Evolutionary conservation across 108 stramenopile genomes (phyloP).

Genomic region (Nitzschia sp.): DNA sequence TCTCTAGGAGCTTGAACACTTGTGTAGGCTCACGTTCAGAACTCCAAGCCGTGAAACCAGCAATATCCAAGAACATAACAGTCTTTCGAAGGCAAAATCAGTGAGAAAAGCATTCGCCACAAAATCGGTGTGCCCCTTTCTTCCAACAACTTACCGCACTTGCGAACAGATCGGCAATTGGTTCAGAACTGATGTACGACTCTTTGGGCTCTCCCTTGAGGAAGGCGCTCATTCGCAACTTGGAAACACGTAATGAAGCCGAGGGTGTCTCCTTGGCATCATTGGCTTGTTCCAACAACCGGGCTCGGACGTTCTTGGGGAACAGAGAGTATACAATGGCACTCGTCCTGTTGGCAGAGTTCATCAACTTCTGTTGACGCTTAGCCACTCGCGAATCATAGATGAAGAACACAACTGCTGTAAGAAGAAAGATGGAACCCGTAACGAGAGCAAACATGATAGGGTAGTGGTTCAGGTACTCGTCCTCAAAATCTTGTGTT

Average conservation of each 20-base stretch:
- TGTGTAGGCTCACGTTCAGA: conserved; percentile 16
- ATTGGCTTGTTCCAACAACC: conserved; percentile 1
- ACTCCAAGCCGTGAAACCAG: conserved; percentile 22
- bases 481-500: conserved; percentile 40
- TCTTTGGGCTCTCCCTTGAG: background rate
- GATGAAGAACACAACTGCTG: background rate
- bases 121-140: background rate
- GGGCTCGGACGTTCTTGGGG: conserved; percentile 4
- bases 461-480: conserved; percentile 32
- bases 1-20: conserved; percentile 12
- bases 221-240: background rate
- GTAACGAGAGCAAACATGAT: conserved; percentile 6
- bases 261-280: background rate
- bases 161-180: conserved; percentile 52
- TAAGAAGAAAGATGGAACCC: background rate
- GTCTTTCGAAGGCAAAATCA: conserved; percentile 35
- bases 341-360: conserved; percentile 32
- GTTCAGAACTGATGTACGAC: conserved; percentile 11
- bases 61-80: conserved; percentile 14
- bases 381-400: background rate
- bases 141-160: conserved; percentile 10
- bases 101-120: background rate
- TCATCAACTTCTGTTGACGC: conserved; percentile 15
- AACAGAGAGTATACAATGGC: conserved; percentile 14
- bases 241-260: background rate